These are phyloP conservation scores for Solanum sejunctum DNA, from an alignment of 257 asterid genomes.

Conservation along the genomic window DNA sequence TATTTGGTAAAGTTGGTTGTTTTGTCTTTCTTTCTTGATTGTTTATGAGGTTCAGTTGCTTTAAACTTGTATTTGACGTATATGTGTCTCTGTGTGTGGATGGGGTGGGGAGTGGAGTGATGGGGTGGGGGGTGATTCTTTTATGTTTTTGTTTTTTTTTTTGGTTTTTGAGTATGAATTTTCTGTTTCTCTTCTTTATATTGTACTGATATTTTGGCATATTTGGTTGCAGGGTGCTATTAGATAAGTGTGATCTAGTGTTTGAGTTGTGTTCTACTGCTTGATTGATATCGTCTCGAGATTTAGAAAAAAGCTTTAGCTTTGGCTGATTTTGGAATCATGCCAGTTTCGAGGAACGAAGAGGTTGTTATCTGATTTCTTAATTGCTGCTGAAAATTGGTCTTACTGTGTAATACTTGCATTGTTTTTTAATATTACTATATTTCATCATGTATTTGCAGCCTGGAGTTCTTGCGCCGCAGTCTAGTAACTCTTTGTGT, in stretches of 20 bases:
- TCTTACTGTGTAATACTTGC: not conserved
- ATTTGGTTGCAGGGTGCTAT: not conserved
- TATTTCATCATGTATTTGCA: conserved; percentile 13
- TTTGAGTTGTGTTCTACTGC: conserved; percentile 15
- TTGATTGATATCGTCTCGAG: not conserved
- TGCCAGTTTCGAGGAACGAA: not conserved
- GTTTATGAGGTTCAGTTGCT: not conserved
- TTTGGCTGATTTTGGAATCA: not conserved
- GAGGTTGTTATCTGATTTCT: not conserved
- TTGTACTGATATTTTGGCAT: not conserved
- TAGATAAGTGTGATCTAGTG: not conserved
- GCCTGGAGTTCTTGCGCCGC: conserved; percentile 31
- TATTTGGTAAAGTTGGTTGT: not conserved
- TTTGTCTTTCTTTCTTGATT: not conserved
- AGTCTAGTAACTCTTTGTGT: conserved; percentile 5
- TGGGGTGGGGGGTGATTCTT: too few species aligned
- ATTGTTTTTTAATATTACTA: not conserved
- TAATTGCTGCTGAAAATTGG: not conserved
- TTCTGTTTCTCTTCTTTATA: not conserved
- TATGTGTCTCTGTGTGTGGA: too few species aligned
- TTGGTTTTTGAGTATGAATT: conserved; percentile 9
- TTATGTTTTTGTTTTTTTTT: too few species aligned
- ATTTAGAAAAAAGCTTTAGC: not conserved
- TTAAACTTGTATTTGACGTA: not conserved
- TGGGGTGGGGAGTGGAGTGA: too few species aligned